These are phyloP conservation scores for Dendryphion nanum DNA, from an alignment of 2,329 filamentous ascomycete species.

Conservation along the genomic window DNA sequence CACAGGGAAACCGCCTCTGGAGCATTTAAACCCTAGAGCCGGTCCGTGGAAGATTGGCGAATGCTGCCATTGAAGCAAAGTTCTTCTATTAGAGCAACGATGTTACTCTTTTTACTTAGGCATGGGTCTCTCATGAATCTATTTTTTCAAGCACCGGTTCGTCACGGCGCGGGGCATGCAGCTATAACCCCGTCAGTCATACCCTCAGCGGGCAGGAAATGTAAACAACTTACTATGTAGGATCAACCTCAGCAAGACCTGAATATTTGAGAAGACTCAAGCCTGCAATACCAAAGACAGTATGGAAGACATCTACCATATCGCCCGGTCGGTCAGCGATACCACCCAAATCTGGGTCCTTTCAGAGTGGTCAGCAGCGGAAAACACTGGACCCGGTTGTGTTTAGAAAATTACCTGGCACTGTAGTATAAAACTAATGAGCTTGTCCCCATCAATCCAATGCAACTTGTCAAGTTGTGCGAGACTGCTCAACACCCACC, in stretches of 20 bases:
- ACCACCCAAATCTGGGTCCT: slow-evolving; percentile 77
- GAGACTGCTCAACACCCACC: slow-evolving; percentile 95
- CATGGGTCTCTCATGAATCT: slow-evolving; percentile 7
- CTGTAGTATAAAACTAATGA: slow-evolving; percentile 77
- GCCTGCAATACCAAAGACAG: slow-evolving; percentile 82
- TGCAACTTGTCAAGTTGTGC: slow-evolving; percentile 84
- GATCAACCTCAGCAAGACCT: slow-evolving; percentile 77
- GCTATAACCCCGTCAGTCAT: slow-evolving; percentile 19
- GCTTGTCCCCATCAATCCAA: slow-evolving; percentile 85
- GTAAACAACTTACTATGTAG: slow-evolving; percentile 67
- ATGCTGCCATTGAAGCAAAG: no score
- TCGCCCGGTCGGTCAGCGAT: slow-evolving; percentile 88
- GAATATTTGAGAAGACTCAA: slow-evolving; percentile 79
- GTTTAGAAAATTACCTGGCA: slow-evolving; percentile 64
- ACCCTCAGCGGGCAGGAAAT: neutral
- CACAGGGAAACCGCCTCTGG: no score
- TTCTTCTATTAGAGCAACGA: no score
- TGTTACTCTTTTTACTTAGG: no score
- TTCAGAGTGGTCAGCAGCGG: slow-evolving; percentile 9
- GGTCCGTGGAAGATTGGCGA: no score
- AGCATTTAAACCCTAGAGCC: no score
- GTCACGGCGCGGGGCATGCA: slow-evolving; percentile 43
- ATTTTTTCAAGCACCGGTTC: slow-evolving; percentile 31
- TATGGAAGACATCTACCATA: slow-evolving; percentile 98
- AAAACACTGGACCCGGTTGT: no score